Base-by-base conservation (phyloP, 1,139 yeast genomes). In the Magnusiomyces ingens region DNA sequence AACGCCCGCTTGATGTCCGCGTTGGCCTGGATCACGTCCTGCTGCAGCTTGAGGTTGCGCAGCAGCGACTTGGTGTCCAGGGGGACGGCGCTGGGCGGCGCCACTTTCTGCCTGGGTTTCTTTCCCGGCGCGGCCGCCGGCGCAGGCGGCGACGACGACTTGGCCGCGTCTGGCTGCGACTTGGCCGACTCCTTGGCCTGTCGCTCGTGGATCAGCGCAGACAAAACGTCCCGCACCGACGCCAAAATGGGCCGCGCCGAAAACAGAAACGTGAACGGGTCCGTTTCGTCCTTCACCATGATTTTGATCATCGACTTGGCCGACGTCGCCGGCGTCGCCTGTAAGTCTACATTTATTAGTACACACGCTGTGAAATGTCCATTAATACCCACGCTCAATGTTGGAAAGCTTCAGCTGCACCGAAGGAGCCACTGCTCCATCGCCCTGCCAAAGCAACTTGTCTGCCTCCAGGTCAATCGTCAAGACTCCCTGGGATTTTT, bases 1-100 rank as follows among this genome's bases (percentile, higher is more conserved):
- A 93, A 93, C 1, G 87, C 81, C 55, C 81, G 78, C 72, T 88
- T 79, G 52, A 93, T 72, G n/a, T 73, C 74, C 53, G 83, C 79
- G 64, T 89, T 86, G 57, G 84, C 87, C 56, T 83, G 74, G 42
- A 93, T 72, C 22, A 91, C 71, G 56, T 81, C 80, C 62, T 90
- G 95, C 63, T 93, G 99, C 37, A 93, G 73, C 52, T 81, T 83
- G 50, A 81, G 77, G 66, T 93, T 89, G 53, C 81, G 79, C 57
- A 89, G 71, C 52, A 89, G 66, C 52, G 74, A 75, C 54, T 71
- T 71, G 2, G 75, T 67, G 37, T 80, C 80, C 17, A 80, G 64
- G 1, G 45, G 50, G 10, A 52, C 46, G n/a, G 53, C 26, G 15
- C 46, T 32, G 19, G 26, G 48, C n/a, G 6, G 38, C 22, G 32